Evolutionary conservation across 1,284 basidiomycete genomes (phyloP), one percentile per base, ranked within the genome.

Genomic region (Boletus mariae): DNA sequence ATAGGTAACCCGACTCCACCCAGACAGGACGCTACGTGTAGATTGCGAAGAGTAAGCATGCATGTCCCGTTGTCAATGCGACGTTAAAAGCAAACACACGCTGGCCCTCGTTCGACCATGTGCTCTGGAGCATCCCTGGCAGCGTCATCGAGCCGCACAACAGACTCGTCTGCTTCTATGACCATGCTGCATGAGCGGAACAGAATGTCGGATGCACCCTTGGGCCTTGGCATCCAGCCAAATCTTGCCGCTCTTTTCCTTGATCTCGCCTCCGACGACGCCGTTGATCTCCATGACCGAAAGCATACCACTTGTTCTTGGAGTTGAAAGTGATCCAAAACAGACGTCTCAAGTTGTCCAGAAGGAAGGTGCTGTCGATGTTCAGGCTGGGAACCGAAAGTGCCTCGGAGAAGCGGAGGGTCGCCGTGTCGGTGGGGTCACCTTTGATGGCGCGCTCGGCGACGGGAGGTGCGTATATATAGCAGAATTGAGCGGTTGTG

Each of bases 171-270:
- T 0, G 70, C 59, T 12, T 70, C 69, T 57, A 76, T 70, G 56
- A 75, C 67, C 20, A 56, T 60, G 7, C 66, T 63, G 58, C 80
- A 82, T 23, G 76, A 73, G 10, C 71, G 71, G 51, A 85, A 71
- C n/a, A 85, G 73, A 12, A 83, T 72, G 52, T 85, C 83, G 0
- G 83, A 83, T 1, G 80, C 83, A 29, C 83, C 82, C 64, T 84
- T 83, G 63, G 76, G 20, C 20, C 20, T 20, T 20, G 20, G 20
- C 70, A 50, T 78, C 67, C 52, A 84, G 66, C 61, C 76, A 65
- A 15, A 62, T 62, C 43, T 62, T 66, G 35, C 51, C 10, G 7
- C 38, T 43, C 49, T 57, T 57, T 26, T 54, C 57, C 31, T 45
- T 52, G 26, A 61, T 46, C 2, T 60, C 54, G 13, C 56, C 52